Conservation (phyloP, 2,329 filamentous ascomycete species). For the Lasiodiplodia gonubiensis region DNA sequence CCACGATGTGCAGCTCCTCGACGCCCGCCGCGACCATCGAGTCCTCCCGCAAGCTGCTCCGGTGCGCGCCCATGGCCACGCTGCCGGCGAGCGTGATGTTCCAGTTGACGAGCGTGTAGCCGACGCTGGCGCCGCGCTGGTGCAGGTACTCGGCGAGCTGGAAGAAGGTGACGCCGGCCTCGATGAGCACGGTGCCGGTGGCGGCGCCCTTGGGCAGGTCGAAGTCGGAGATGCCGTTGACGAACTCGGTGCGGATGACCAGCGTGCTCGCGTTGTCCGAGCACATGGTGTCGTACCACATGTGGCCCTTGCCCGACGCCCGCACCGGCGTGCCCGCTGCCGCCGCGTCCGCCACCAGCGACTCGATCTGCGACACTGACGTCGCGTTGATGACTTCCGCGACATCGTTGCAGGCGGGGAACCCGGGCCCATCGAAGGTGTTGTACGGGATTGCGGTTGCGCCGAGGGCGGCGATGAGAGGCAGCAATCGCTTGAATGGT, state of each 20-base stretch:
- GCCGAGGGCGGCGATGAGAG: slow-evolving; percentile 37
- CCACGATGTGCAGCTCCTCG: slow-evolving; percentile 56
- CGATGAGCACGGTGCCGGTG: slow-evolving; percentile 55
- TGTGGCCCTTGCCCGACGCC: slow-evolving; percentile 58
- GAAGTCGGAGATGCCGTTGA: slow-evolving; percentile 55
- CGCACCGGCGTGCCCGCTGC: slow-evolving; percentile 51
- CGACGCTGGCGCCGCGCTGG: slow-evolving; percentile 53
- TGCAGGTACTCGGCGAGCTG: slow-evolving; percentile 58
- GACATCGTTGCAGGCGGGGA: slow-evolving; percentile 56
- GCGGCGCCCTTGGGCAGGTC: slow-evolving; percentile 40
- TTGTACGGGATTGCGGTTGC: slow-evolving; percentile 43
- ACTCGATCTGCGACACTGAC: slow-evolving; percentile 52
- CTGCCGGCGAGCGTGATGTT: slow-evolving; percentile 59
- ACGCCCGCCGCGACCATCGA: slow-evolving; percentile 59
- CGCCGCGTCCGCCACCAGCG: slow-evolving; percentile 51
- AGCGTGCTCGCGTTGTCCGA: slow-evolving; percentile 55
- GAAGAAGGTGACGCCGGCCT: slow-evolving; percentile 58
- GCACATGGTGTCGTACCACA: slow-evolving; percentile 63
- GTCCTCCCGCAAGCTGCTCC: slow-evolving; percentile 55
- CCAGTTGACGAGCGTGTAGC: slow-evolving; percentile 61
- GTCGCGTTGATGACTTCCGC: slow-evolving; percentile 53
- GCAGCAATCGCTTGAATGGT: slow-evolving; percentile 36
- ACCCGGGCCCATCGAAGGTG: slow-evolving; percentile 58
- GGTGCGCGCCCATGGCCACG: slow-evolving; percentile 60
- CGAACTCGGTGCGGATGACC: slow-evolving; percentile 54